Evolutionary conservation across 2,329 filamentous ascomycete genomes (phyloP).

Genomic region (Botrytis paeoniae): DNA sequence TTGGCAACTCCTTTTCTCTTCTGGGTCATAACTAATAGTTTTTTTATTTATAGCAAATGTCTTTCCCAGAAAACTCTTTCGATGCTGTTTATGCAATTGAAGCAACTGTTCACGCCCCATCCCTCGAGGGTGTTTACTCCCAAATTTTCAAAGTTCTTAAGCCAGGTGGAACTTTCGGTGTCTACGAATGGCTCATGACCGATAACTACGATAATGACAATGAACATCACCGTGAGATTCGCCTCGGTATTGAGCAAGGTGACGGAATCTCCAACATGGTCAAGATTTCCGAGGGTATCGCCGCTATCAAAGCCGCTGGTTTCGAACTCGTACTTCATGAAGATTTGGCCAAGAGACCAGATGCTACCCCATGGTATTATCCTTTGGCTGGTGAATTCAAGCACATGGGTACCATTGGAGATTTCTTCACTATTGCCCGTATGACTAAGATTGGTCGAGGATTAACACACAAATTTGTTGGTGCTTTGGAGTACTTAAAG

Average conservation of each 20-base stretch:
- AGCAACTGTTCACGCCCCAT: conserved; percentile 91
- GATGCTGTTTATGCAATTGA: conserved; percentile 97
- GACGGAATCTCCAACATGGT: conserved; percentile 99
- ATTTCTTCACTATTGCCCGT: conserved; percentile 77
- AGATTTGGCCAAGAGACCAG: conserved; percentile 75
- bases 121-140: conserved; percentile 85
- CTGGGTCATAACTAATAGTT: neutral
- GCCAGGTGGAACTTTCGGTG: conserved; percentile 91
- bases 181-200: conserved; percentile 99
- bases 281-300: conserved; percentile 73
- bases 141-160: conserved; percentile 95
- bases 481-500: conserved; percentile 68
- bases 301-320: conserved; percentile 81
- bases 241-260: conserved; percentile 91
- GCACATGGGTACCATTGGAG: conserved; percentile 75
- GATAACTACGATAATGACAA: conserved; percentile 90
- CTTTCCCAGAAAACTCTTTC: conserved; percentile 86
- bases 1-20: neutral
- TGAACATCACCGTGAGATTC: conserved; percentile 80
- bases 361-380: conserved; percentile 89
- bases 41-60: conserved; percentile 80
- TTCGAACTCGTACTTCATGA: conserved; percentile 82
- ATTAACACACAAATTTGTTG: conserved; percentile 72
- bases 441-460: conserved; percentile 85
- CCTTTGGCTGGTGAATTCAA: conserved; percentile 80